phyloP scores from a whole-genome alignment of 2,329 filamentous ascomycete species.

The Epichloe gansuensis region DNA sequence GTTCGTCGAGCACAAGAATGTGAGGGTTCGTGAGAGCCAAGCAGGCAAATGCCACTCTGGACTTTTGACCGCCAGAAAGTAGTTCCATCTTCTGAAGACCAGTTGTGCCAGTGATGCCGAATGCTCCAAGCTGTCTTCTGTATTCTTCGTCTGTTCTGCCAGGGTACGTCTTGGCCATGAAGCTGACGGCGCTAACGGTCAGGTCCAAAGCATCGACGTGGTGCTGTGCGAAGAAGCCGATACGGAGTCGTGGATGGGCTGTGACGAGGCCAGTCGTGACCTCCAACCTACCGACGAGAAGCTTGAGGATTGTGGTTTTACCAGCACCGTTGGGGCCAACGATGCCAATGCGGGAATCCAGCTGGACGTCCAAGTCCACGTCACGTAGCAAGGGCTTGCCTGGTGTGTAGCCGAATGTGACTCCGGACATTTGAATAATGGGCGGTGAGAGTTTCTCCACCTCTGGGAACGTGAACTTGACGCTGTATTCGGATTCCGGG shows the following conservation, averaged over 20 bases:
- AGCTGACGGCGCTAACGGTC: constrained; percentile 77
- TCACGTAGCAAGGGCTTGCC: constrained; percentile 72
- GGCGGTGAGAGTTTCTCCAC: constrained; percentile 96
- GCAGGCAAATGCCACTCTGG: constrained; percentile 95
- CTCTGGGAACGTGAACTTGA: constrained; percentile 94
- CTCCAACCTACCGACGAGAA: constrained; percentile 79
- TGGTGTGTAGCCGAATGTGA: constrained; percentile 75
- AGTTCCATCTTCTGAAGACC: constrained; percentile 92
- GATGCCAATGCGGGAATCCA: constrained; percentile 96
- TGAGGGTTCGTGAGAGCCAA: constrained; percentile 87
- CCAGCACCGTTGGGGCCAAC: constrained; percentile 98
- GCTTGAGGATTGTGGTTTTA: constrained; percentile 96
- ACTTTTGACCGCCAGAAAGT: constrained; percentile 95
- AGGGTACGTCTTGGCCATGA: constrained; percentile 89
- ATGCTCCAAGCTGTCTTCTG: constrained; percentile 83
- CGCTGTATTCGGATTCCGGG: constrained; percentile 92
- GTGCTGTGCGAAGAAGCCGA: constrained; percentile 97
- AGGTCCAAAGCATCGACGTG: constrained; percentile 94
- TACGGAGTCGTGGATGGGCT: constrained; percentile 72
- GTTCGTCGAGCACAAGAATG: constrained; percentile 95
- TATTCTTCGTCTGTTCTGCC: constrained; percentile 95
- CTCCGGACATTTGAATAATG: constrained; percentile 92
- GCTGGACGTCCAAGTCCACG: constrained; percentile 91
- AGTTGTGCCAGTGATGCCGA: constrained; percentile 84
- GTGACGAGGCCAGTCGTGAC: constrained; percentile 74